Base-by-base conservation (phyloP, 495 filamentous ascomycete species). In the Penicillium antarcticum region DNA sequence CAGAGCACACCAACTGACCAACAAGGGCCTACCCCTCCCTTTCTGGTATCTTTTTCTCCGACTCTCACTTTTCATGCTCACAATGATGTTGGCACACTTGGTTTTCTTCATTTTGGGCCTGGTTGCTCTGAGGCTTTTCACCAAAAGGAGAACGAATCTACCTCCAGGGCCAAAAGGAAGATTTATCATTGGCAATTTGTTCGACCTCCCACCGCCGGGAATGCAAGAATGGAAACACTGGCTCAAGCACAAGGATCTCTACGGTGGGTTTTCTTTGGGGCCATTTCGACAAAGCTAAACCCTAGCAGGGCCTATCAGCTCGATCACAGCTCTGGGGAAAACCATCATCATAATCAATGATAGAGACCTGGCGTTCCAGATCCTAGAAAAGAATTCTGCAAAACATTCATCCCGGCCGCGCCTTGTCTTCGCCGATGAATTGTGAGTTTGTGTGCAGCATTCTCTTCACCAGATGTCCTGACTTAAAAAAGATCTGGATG, bases 281-380 rank as follows among this genome's bases (percentile, higher is more conserved):
- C n/a, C 8, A 42, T 35, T 17, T 31, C 33, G 12, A 31, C n/a
- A 33, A 26, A 35, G 19, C 26, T 29, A 19, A 4, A 14, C 14
- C 16, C 17, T 10, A 5, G 14, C 12, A 66, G 60, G 78, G 5
- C 69, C 72, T 0, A 61, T 82, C 12, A 80, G 76, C 53, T 79
- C 77, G 17, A 48, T 82, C 7, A 74, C 67, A 1, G 63, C 77
- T 1, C 51, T 77, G 11, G 78, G 74, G 1, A 64, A 76, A 48
- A 73, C 71, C 1, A 62, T 80, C 13, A 49, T 80, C 10, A 73
- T 82, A 37, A 55, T 82, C 47, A 71, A 80, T 48, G 73, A 79
- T 45, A 50, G 56, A 16, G 33, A 61, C 1, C 12, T 71, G 13
- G 74, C 73, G 0, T 37, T 66, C 36, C 69, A 79, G 8, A 57